Evolutionary conservation across 2,329 filamentous ascomycete genomes (phyloP), one percentile per base, ranked within the genome.

Genomic region (Hirsutella rhossiliensis): DNA sequence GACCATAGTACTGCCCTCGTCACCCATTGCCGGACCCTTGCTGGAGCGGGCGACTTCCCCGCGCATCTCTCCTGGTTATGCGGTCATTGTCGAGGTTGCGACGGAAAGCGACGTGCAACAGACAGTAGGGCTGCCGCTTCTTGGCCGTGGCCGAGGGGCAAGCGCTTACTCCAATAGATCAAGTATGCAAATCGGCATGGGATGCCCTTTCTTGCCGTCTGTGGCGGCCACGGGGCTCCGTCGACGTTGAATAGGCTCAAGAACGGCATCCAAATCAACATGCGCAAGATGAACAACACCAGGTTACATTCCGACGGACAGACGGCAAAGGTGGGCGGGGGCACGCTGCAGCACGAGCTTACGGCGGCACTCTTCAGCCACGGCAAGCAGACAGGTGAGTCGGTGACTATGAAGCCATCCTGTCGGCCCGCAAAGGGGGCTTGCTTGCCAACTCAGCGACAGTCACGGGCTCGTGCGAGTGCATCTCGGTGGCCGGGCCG

Each of bases 121-220:
- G 12, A 32, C 31, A 13, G 31, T n/a, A 32, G 31, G 5, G 5
- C 3, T 12, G 31, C 31, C 31, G 2, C 12, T 11, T 34, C 12
- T 11, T 34, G 31, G 2, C 13, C 4, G 13, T 34, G 31, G n/a
- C n/a, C 6, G 6, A 13, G 31, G 6, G 31, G 31, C 31, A 34
- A 23, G 30, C 11, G 8, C 19, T 41, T 17, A 41, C 17, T 13
- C 15, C 7, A 6, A 5, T 52, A 49, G 54, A 50, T 53, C 43
- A 48, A 52, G 20, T 46, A 45, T 23, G 48, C 48, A 18, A 47
- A 45, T 9, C 31, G 30, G 20, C 34, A 40, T 9, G 28, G 23
- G 11, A 43, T 42, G n/a, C 47, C 49, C 7, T 51, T 51, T 39
- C 43, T 51, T 4, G 47, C 45, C 30, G 44, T 47, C n/a, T 46